These are phyloP conservation scores for Paxillus rubicundulus DNA, from an alignment of 768 basidiomycete genomes.

Conservation along the genomic window DNA sequence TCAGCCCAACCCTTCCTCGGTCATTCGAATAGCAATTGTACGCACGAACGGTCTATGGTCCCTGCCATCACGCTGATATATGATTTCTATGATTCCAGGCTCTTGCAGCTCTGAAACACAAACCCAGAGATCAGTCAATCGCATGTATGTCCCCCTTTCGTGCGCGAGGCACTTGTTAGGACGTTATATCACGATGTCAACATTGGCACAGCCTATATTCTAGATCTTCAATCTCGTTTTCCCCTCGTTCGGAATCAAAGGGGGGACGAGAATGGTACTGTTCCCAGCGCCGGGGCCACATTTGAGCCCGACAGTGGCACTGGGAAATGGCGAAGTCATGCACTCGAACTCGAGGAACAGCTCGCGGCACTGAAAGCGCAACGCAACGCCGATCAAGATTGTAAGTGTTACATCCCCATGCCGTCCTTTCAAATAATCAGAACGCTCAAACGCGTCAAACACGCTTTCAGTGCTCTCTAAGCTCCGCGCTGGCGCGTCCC, in stretches of 20 bases:
- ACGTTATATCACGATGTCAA: not conserved
- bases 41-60: slow-evolving; percentile 1
- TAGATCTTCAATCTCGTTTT: slow-evolving; percentile 27
- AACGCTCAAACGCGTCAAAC: not conserved
- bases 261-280: not conserved
- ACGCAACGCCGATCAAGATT: slow-evolving; percentile 22
- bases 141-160: slow-evolving; percentile 13
- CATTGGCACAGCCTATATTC: slow-evolving; percentile 23
- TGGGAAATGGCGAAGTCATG: slow-evolving; percentile 23
- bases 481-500: slow-evolving; percentile 14
- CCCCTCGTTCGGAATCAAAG: slow-evolving; percentile 1
- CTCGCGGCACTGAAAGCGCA: slow-evolving; percentile 18
- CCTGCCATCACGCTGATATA: not conserved
- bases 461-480: slow-evolving; percentile 19
- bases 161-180: too few species aligned
- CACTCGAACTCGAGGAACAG: slow-evolving; percentile 29
- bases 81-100: slow-evolving; percentile 9
- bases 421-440: not conserved
- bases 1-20: slow-evolving; percentile 8
- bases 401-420: slow-evolving; percentile 12
- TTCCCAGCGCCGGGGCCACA: not conserved
- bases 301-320: not conserved
- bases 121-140: slow-evolving; percentile 23
- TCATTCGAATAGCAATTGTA: slow-evolving; percentile 26
- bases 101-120: slow-evolving; percentile 22